Conservation (phyloP, 2,329 filamentous ascomycete genomes). For the Hypoxylon sp. region DNA sequence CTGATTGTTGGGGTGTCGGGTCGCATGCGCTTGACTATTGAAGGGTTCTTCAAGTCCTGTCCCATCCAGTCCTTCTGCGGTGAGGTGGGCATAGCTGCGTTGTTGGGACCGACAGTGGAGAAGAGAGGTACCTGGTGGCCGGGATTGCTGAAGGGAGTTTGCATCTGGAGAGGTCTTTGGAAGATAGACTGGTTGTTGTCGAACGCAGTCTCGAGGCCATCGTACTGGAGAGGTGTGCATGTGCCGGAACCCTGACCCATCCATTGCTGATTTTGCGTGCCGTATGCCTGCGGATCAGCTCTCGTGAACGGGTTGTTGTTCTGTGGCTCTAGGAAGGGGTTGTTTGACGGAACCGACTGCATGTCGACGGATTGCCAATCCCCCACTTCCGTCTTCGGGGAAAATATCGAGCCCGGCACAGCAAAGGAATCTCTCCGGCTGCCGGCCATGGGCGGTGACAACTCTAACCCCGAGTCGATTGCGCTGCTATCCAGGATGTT, state of each 20-base stretch:
- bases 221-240: conserved; percentile 81
- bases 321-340: conserved; percentile 71
- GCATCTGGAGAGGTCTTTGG: conserved; percentile 66
- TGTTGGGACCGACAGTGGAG: conserved; percentile 63
- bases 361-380: conserved; percentile 76
- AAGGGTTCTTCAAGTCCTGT: conserved; percentile 65
- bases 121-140: conserved; percentile 68
- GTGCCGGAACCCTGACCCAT: conserved; percentile 76
- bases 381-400: conserved; percentile 70
- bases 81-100: conserved; percentile 67
- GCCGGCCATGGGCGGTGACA: conserved; percentile 74
- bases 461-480: conserved; percentile 73
- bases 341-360: conserved; percentile 74
- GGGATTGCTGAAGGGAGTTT: conserved; percentile 70
- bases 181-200: conserved; percentile 68
- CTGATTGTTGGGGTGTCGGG: conserved; percentile 78
- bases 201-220: conserved; percentile 71
- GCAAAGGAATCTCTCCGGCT: conserved; percentile 76
- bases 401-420: conserved; percentile 71
- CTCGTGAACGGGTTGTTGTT: conserved; percentile 76
- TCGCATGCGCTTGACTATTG: conserved; percentile 72
- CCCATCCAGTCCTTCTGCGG: conserved; percentile 72
- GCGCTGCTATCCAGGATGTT: conserved; percentile 71
- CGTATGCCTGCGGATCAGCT: conserved; percentile 68
- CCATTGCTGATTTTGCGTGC: conserved; percentile 65